Percentiles rank a stretch among this genome's conserved stretches.
These are phyloP conservation scores for Xylaria telfairii DNA, from an alignment of 495 filamentous ascomycete genomes.

Conservation along the genomic window DNA sequence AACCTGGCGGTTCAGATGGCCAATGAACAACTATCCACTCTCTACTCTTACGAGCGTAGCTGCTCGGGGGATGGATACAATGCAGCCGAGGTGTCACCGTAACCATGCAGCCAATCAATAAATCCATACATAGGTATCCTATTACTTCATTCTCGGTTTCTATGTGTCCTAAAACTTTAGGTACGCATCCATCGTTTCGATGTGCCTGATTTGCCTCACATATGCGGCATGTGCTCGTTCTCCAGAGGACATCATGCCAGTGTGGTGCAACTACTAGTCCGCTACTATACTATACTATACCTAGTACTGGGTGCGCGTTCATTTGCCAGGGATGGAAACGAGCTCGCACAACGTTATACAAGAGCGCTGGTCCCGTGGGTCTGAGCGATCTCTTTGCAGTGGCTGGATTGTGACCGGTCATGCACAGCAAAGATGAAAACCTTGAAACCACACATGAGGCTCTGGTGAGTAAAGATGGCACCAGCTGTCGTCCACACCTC, in stretches of 20 bases:
- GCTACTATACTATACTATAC: too few relatives aligned
- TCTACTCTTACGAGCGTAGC: not conserved
- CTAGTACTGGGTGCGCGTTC: not conserved
- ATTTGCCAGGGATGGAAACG: not conserved
- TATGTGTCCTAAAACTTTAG: conserved; percentile 16
- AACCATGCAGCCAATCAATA: conserved; percentile 24
- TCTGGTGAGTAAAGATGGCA: conserved; percentile 12
- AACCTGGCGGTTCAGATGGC: conserved; percentile 19
- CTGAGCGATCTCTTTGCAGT: not conserved
- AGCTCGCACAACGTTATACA: conserved; percentile 17
- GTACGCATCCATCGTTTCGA: conserved; percentile 7
- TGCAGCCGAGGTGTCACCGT: conserved; percentile 27
- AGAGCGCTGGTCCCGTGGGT: conserved; percentile 8
- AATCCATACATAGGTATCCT: conserved; percentile 12
- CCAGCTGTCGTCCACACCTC: conserved; percentile 1
- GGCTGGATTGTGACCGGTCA: conserved; percentile 1
- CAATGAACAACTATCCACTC: conserved; percentile 16
- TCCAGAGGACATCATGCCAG: conserved; percentile 11
- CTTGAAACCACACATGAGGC: conserved; percentile 13
- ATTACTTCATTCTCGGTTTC: conserved; percentile 23
- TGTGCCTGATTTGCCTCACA: conserved; percentile 15
- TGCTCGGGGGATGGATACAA: conserved; percentile 15
- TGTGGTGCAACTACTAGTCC: conserved; percentile 15
- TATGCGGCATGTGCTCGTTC: conserved; percentile 17
- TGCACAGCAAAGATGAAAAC: not conserved